Base-by-base conservation (phyloP, 805 yeast genomes). In the Schwanniomyces vanrijiae region DNA sequence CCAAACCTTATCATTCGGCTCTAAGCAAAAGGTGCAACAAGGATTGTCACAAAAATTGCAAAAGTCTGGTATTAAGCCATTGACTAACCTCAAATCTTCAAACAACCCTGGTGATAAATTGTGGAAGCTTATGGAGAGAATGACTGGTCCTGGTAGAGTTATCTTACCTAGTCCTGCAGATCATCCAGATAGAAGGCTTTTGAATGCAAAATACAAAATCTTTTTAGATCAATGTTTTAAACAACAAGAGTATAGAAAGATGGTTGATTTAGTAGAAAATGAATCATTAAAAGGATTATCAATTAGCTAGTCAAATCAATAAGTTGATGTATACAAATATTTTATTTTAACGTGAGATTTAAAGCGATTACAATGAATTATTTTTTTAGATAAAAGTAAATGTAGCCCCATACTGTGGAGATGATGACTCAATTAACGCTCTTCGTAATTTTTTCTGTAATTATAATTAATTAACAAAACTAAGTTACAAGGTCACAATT, bases 191-290 rank as follows among this genome's bases (percentile, higher is more conserved):
- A 76, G 90, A 58, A 73, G 75, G 55, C 74, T 94, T 50, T 76
- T 94, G 63, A 71, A 79, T 49, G 86, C 85, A 34, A 94, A 94
- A 69, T 94, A 90, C 74, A 79, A 82, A 66, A 81, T 92, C 38
- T 90, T 90, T 77, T 72, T 89, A 46, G 97, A 92, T 60, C 94
- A 89, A 81, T 90, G 95, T 39, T 80, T 74, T 55, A 78, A 86
- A 24, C 98, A 94, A 68, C 84, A 78, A 58, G 81, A 76, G 58
- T 92, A 89, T 69, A 80, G 98, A 64, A 65, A 71, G 20, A 62
- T 80, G 71, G 90, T 92, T 40, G 88, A 83, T 54, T 65, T 61
- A 35, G 73, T 78, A 3, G 78, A 73, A 51, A 53, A 24, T 7
- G 55, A 54, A 16, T 14, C 35, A 9, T 31, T 31, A 13, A 31